Conservation (phyloP, 1,284 basidiomycete species). For the Cryptococcus hybrid region DNA sequence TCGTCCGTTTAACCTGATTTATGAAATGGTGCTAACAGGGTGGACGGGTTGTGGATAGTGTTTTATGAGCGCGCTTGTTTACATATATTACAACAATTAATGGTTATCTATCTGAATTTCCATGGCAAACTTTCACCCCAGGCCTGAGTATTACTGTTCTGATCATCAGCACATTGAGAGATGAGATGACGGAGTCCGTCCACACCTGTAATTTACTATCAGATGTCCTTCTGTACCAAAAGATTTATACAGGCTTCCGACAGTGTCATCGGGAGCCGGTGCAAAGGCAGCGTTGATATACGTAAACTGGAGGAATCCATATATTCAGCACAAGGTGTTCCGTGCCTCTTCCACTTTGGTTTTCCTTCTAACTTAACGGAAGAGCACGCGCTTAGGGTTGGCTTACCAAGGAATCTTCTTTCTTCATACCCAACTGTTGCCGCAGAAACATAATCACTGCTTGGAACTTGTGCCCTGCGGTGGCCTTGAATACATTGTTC, state of each 20-base stretch:
- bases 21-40: too few species aligned
- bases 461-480: conserved; percentile 90
- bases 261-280: conserved; percentile 88
- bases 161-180: background rate
- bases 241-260: conserved; percentile 79
- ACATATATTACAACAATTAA: too few species aligned
- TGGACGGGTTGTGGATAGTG: too few species aligned
- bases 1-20: too few species aligned
- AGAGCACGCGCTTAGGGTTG: too few species aligned
- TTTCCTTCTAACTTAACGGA: too few species aligned
- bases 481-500: conserved; percentile 98
- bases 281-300: conserved; percentile 99
- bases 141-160: conserved; percentile 39
- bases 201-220: conserved; percentile 93
- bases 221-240: conserved; percentile 90
- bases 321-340: too few species aligned
- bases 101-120: too few species aligned
- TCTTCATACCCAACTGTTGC: conserved; percentile 82
- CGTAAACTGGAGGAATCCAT: conserved; percentile 65
- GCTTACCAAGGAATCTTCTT: conserved; percentile 76
- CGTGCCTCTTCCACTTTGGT: conserved; percentile 28
- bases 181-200: background rate
- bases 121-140: conserved; percentile 23
- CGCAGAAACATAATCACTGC: conserved; percentile 92
- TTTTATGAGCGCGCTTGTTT: too few species aligned